Percentiles rank a stretch among this genome's conserved stretches.
Evolutionary conservation across 2,329 filamentous ascomycete species (phyloP).

Genomic region (Colletotrichum sp.): DNA sequence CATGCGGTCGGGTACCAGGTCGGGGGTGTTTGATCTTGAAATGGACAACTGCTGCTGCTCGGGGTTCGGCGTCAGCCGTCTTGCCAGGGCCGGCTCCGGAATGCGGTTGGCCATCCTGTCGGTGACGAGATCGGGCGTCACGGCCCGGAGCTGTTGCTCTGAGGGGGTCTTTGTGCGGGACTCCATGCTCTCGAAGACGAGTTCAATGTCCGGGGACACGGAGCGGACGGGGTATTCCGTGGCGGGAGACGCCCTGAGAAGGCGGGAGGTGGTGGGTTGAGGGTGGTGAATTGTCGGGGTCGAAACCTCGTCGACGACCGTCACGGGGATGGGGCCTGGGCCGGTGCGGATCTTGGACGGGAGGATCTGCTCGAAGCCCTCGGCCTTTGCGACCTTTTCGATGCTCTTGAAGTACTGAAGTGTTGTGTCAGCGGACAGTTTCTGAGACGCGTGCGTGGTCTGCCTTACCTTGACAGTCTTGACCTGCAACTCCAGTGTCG

Average conservation of each 20-base stretch:
- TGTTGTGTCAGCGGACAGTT: not conserved
- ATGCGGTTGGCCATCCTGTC: conserved; percentile 62
- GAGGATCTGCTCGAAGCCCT: conserved; percentile 63
- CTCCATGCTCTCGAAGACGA: conserved; percentile 17
- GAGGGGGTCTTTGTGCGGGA: conserved; percentile 36
- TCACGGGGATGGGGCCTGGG: conserved; percentile 42
- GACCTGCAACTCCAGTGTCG: conserved; percentile 73
- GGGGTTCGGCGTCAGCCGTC: conserved; percentile 53
- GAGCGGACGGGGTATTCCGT: conserved; percentile 61
- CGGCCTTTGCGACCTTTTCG: conserved; percentile 64
- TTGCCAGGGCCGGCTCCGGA: conserved; percentile 48
- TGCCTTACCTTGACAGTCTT: conserved; percentile 69
- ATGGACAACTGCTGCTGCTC: conserved; percentile 35
- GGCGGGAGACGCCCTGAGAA: conserved; percentile 59
- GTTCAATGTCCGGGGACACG: conserved; percentile 14
- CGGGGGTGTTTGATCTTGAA: conserved; percentile 49
- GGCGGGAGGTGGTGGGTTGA: conserved; percentile 60
- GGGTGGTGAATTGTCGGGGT: conserved; percentile 55
- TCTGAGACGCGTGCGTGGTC: too few relatives aligned
- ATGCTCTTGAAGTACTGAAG: conserved; percentile 73
- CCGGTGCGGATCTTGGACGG: conserved; percentile 62
- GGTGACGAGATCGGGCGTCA: conserved; percentile 64
- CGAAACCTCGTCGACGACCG: conserved; percentile 47
- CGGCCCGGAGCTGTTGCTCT: conserved; percentile 38
- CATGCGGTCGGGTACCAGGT: conserved; percentile 67